Conservation (phyloP, 1,284 basidiomycete species). For the Austroboletus rostrupii region DNA sequence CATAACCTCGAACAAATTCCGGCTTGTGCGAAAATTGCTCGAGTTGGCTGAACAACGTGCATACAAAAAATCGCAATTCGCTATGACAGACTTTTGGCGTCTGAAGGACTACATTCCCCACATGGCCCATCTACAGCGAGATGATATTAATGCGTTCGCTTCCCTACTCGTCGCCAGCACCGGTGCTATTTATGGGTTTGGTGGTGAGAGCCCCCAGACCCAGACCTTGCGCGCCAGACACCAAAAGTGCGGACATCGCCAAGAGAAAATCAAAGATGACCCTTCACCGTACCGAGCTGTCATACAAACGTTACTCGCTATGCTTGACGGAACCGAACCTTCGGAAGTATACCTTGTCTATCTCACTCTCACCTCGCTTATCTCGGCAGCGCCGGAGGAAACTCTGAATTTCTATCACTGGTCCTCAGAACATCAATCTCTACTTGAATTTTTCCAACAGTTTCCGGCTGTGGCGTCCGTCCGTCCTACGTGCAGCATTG, state of each 20-base stretch:
- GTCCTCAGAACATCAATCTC: constrained; percentile 42
- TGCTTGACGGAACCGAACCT: constrained; percentile 52
- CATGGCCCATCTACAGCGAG: constrained; percentile 46
- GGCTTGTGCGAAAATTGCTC: constrained; percentile 60
- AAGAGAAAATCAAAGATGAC: constrained; percentile 17
- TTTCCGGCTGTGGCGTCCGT: constrained; percentile 37
- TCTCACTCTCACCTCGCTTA: constrained; percentile 54
- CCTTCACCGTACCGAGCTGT: constrained; percentile 46
- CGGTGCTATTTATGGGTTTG: constrained; percentile 58
- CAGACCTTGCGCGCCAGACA: constrained; percentile 41
- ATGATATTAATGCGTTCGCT: constrained; percentile 74
- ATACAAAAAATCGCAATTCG: constrained; percentile 45
- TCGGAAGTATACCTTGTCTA: constrained; percentile 57
- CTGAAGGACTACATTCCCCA: constrained; percentile 71
- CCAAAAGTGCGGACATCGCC: constrained; percentile 26
- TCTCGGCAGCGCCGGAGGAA: constrained; percentile 42
- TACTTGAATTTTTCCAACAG: constrained; percentile 50
- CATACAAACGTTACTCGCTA: constrained; percentile 49
- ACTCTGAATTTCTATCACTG: constrained; percentile 32
- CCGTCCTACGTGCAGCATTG: constrained; percentile 34
- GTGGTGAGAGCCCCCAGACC: constrained; percentile 41
- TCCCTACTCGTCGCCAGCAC: constrained; percentile 59
- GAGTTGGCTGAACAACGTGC: constrained; percentile 39
- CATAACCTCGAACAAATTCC: constrained; percentile 69
- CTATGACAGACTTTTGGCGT: constrained; percentile 72